Base-by-base conservation (phyloP, 169 alveolate genomes). In the Pseudocohnilembus persalinus region DNA sequence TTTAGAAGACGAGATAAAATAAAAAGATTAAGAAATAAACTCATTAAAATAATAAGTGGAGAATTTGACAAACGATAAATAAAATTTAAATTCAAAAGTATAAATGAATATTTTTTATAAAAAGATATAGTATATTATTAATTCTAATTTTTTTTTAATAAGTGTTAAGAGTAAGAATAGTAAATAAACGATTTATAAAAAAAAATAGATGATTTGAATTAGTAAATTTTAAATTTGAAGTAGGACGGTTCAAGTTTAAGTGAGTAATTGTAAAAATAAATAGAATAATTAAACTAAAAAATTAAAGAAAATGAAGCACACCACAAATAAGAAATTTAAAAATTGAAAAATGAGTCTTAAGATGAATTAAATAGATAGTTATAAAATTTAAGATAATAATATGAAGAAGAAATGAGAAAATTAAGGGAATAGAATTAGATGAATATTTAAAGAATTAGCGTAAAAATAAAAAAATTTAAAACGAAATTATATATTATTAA, bases 261-360 rank as follows among this genome's bases (percentile, higher is more conserved):
- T 25, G 75, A 32, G 30, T 28, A 68, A 26, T 35, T 84, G 84
- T 75, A 84, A 34, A 29, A 78, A 77, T 81, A 87, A 87, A 86
- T 90, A 72, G 65, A 31, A 88, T 83, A 74, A 81, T 88, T 79
- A 74, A 80, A 76, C 31, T 81, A 49, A 64, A 83, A 84, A 31
- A 65, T 49, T 78, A 76, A 75, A 81, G 90, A 90, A 74, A 68
- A 79, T 79, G 88, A 80, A 74, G 49, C 83, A 82, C 83, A 81
- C 79, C 83, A 34, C 73, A 80, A 79, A 75, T 85, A 83, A 16
- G 90, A 86, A 81, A 87, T 86, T 30, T 77, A 81, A n/a, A 80
- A 82, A 73, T 73, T 86, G 15, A 87, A 87, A 82, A 68, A 35
- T 68, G 72, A 85, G 35, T 74, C 88, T 1, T 76, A 87, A 72